Evolutionary conservation across 2,329 filamentous ascomycete species (phyloP).

Genomic region (Sporothrix sp.): DNA sequence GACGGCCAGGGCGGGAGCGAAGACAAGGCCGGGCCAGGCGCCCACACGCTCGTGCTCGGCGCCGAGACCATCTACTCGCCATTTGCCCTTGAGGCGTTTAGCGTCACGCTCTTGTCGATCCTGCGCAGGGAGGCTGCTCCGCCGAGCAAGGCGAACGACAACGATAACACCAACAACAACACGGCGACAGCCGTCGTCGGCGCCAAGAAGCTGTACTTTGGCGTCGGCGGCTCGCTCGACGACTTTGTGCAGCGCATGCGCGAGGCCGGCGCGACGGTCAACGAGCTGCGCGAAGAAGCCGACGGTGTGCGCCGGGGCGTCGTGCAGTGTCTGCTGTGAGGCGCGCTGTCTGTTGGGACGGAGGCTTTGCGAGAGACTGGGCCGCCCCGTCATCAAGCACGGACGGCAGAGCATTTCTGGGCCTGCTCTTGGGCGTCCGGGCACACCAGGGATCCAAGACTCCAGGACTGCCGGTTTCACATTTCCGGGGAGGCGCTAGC

Average conservation of each 20-base stretch:
- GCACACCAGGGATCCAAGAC: background rate
- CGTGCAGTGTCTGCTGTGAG: constrained; percentile 37
- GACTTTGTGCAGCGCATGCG: constrained; percentile 53
- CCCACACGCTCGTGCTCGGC: constrained; percentile 49
- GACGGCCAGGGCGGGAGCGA: constrained; percentile 16
- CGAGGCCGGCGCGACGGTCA: constrained; percentile 38
- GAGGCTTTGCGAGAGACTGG: no score
- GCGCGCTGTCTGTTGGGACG: no score
- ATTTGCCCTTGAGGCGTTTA: constrained; percentile 58
- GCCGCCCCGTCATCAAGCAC: no score
- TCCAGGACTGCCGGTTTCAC: background rate
- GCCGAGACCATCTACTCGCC: constrained; percentile 81
- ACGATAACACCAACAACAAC: constrained; percentile 19
- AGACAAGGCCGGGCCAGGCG: background rate
- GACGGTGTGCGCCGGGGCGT: constrained; percentile 54
- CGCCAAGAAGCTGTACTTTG: constrained; percentile 75
- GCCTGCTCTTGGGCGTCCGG: background rate
- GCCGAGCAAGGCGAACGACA: no score
- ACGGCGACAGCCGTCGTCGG: constrained; percentile 56
- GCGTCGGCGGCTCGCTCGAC: constrained; percentile 71
- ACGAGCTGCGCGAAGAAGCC: constrained; percentile 46
- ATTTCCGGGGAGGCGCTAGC: background rate
- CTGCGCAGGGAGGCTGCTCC: constrained; percentile 30
- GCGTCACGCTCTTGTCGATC: constrained; percentile 53
- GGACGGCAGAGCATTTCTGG: no score